phyloP scores from a whole-genome alignment of 2,329 filamentous ascomycete species.

The Penicillium polonicum region DNA sequence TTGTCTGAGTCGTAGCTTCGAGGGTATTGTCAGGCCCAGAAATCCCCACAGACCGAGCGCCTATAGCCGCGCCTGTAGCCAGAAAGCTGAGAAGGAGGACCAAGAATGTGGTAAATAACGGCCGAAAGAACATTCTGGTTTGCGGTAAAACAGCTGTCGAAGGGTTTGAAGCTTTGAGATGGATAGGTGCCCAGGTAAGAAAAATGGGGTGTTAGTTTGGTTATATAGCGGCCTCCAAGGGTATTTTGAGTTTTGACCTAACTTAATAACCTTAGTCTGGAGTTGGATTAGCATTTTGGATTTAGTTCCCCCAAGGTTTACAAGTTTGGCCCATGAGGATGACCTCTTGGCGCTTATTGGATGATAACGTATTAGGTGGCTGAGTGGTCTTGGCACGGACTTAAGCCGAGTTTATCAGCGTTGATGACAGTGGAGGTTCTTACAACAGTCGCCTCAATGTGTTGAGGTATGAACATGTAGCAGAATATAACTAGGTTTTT shows the following conservation, averaged over 20 bases:
- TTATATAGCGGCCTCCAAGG: neutral
- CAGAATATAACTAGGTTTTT: no score
- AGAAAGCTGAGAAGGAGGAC: neutral
- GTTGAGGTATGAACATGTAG: neutral
- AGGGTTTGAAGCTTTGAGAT: neutral
- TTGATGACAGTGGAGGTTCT: neutral
- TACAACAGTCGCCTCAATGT: neutral
- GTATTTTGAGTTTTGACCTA: neutral
- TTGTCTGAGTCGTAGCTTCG: neutral
- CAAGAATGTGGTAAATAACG: neutral
- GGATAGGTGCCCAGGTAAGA: neutral
- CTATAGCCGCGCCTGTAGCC: neutral
- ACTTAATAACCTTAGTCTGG: no score
- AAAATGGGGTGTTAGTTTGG: neutral
- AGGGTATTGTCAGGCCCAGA: neutral
- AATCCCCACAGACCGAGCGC: neutral
- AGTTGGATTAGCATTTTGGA: neutral
- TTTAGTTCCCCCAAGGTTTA: neutral
- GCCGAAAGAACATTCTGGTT: neutral
- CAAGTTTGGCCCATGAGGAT: neutral
- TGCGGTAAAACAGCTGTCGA: neutral
- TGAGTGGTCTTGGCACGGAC: conserved; percentile 9
- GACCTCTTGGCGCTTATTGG: conserved; percentile 8
- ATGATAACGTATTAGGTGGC: conserved; percentile 2
- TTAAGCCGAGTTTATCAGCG: neutral